Percentiles rank a stretch among this genome's conserved stretches.
These are phyloP conservation scores for Ceratocystis eucalypticola DNA, from an alignment of 2,329 filamentous ascomycete genomes.

Conservation along the genomic window DNA sequence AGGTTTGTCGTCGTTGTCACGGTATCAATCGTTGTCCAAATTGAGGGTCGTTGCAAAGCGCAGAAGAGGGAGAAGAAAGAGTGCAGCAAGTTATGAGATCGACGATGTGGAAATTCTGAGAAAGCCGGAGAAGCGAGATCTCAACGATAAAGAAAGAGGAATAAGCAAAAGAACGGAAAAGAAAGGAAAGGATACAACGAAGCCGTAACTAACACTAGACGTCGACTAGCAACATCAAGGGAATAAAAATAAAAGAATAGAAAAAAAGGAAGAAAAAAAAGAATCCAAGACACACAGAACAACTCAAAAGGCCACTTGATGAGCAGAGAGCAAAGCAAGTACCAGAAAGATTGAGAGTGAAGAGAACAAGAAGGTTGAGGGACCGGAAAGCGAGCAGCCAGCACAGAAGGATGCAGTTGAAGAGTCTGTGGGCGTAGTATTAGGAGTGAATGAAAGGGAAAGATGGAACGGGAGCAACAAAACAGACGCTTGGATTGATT, in stretches of 20 bases:
- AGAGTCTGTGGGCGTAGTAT: neutral
- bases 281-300: neutral
- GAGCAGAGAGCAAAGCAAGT: neutral
- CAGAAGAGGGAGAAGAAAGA: neutral
- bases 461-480: neutral
- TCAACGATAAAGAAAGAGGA: neutral
- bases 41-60: neutral
- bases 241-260: neutral
- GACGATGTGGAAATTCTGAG: neutral
- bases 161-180: neutral
- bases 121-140: neutral
- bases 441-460: too few species aligned
- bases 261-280: slow-evolving; percentile 4
- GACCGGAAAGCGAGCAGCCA: neutral
- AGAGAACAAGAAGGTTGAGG: neutral
- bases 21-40: too few species aligned
- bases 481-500: neutral
- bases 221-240: slow-evolving; percentile 7
- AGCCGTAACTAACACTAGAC: neutral
- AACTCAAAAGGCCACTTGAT: neutral
- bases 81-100: neutral
- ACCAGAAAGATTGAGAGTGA: neutral
- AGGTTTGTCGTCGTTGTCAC: too few species aligned
- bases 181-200: neutral
- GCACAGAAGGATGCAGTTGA: neutral